Conservation (phyloP, 2,329 filamentous ascomycete species). For the Davidsoniella neocaledoniae region DNA sequence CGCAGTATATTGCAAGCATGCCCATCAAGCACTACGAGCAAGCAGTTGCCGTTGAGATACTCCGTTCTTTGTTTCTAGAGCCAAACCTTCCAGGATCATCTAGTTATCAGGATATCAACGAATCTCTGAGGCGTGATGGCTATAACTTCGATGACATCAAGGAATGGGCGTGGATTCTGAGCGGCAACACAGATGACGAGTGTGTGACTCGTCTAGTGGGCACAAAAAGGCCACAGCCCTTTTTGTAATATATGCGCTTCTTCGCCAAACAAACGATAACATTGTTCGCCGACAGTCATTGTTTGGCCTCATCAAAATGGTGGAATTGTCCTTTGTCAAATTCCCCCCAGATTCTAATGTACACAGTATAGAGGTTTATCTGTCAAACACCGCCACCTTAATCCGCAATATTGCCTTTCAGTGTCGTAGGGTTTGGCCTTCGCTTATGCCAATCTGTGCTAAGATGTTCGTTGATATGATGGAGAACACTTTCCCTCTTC, state of each 20-base stretch:
- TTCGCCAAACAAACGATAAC: slow-evolving; percentile 4
- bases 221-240: background rate
- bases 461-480: slow-evolving; percentile 19
- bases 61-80: background rate
- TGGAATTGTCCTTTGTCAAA: slow-evolving; percentile 4
- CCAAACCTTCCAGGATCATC: background rate
- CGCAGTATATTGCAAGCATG: background rate
- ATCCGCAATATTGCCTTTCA: slow-evolving; percentile 9
- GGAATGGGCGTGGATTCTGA: slow-evolving; percentile 7
- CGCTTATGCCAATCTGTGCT: slow-evolving; percentile 18
- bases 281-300: slow-evolving; percentile 8
- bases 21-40: slow-evolving; percentile 2
- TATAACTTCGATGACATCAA: slow-evolving; percentile 2
- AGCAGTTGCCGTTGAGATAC: slow-evolving; percentile 4
- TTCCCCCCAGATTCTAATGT: background rate
- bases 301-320: background rate
- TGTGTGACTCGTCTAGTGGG: slow-evolving; percentile 2
- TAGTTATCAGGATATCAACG: background rate
- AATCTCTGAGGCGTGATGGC: background rate
- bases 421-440: slow-evolving; percentile 17
- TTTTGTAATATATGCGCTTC: slow-evolving; percentile 7
- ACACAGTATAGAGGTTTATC: background rate
- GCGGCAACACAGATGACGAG: slow-evolving; percentile 6
- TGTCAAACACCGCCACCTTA: slow-evolving; percentile 1
- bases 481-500: slow-evolving; percentile 14